Evolutionary conservation across 2,329 filamentous ascomycete species (phyloP).

Genomic region (Lecanicillium sp.): DNA sequence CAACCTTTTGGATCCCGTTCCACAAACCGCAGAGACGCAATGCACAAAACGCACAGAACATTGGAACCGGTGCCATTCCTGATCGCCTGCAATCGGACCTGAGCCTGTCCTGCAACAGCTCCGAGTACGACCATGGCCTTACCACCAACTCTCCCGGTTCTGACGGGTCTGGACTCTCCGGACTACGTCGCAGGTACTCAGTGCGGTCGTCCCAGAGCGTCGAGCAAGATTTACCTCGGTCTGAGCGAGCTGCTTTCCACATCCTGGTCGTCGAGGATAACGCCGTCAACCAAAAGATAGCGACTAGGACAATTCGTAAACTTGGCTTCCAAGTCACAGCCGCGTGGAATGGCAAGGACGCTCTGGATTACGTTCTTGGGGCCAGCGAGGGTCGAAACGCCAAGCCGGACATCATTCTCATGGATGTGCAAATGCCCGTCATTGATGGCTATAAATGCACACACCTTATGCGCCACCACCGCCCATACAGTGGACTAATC

Average conservation of each 20-base stretch:
- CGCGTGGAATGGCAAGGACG: conserved; percentile 74
- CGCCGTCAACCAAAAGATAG: conserved; percentile 69
- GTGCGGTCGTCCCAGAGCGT: conserved; percentile 29
- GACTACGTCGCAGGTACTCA: conserved; percentile 28
- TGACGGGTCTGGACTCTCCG: conserved; percentile 21
- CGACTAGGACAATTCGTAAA: conserved; percentile 67
- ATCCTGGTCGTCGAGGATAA: conserved; percentile 81
- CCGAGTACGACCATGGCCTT: conserved; percentile 48
- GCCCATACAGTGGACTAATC: conserved; percentile 55
- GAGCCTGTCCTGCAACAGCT: conserved; percentile 61
- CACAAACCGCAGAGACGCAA: conserved; percentile 53
- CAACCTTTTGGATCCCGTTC: conserved; percentile 72
- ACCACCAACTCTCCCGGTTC: conserved; percentile 34
- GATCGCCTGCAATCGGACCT: conserved; percentile 60
- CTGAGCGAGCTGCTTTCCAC: conserved; percentile 57
- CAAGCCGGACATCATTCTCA: conserved; percentile 68
- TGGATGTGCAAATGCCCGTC: conserved; percentile 73
- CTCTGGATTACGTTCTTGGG: conserved; percentile 62
- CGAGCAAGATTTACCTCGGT: conserved; percentile 44
- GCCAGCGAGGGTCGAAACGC: conserved; percentile 44
- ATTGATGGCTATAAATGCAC: conserved; percentile 75
- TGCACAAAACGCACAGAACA: conserved; percentile 40
- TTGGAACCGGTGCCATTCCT: conserved; percentile 58
- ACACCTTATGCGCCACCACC: conserved; percentile 62
- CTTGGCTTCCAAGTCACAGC: conserved; percentile 66